A percentile compares a stretch with the other conserved stretches of the same genome.
phyloP scores from a whole-genome alignment of 257 asterid genomes.

The Gardenia jasminoides region DNA sequence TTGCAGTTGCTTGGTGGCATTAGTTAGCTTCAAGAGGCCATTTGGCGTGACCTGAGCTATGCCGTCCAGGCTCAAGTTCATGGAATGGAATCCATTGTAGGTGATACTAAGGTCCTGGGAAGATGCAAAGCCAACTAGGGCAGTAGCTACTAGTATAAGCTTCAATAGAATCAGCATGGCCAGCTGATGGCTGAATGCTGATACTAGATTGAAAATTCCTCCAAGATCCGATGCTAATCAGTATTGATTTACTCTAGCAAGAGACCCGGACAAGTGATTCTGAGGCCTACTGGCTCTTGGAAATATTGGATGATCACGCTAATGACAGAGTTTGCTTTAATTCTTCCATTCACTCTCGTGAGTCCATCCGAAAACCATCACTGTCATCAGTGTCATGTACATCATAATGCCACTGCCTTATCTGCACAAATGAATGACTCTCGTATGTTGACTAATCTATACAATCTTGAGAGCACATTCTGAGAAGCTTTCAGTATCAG shows the following conservation, averaged over 20 bases:
- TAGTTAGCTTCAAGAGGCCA: too few relatives aligned
- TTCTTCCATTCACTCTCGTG: not conserved
- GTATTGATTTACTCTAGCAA: not conserved
- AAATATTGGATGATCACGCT: not conserved
- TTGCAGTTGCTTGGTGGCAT: too few relatives aligned
- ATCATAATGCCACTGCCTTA: not conserved
- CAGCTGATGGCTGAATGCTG: too few relatives aligned
- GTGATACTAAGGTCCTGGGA: too few relatives aligned
- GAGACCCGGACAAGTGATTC: not conserved
- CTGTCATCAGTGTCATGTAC: not conserved
- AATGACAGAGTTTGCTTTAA: not conserved
- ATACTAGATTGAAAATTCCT: not conserved
- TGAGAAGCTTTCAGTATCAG: not conserved
- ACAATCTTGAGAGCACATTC: too few relatives aligned
- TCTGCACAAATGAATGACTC: not conserved
- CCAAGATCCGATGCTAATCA: not conserved
- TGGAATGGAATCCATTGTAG: too few relatives aligned
- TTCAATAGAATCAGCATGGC: too few relatives aligned
- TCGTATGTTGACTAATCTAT: not conserved
- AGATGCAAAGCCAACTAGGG: too few relatives aligned
- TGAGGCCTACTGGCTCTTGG: not conserved
- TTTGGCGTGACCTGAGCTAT: too few relatives aligned
- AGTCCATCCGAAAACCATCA: not conserved
- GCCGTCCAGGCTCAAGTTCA: too few relatives aligned
- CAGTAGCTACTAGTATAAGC: too few relatives aligned